Conservation (phyloP, 768 basidiomycete species). For the Trametes elegans region DNA sequence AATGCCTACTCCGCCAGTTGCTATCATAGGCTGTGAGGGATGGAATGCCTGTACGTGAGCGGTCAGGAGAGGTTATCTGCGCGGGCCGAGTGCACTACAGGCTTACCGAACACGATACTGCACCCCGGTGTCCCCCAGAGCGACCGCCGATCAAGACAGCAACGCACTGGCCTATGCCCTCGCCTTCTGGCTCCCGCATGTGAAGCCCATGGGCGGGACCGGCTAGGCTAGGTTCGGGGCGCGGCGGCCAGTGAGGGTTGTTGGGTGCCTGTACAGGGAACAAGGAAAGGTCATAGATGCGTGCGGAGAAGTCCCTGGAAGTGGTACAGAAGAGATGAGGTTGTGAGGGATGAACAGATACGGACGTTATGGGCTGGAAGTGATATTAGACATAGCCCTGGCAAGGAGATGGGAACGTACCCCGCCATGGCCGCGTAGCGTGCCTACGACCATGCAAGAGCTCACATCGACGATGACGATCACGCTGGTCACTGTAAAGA, state of each 20-base stretch:
- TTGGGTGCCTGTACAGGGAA: constrained; percentile 33
- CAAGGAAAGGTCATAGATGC: constrained; percentile 63
- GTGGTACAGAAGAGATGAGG: constrained; percentile 68
- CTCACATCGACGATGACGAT: constrained; percentile 55
- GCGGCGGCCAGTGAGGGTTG: constrained; percentile 64
- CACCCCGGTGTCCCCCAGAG: constrained; percentile 71
- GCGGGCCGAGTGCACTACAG: neutral
- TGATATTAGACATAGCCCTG: constrained; percentile 1
- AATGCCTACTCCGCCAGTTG: constrained; percentile 70
- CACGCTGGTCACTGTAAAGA: constrained; percentile 53
- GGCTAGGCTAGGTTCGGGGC: constrained; percentile 47
- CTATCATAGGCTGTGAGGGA: constrained; percentile 57
- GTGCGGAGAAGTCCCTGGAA: constrained; percentile 65
- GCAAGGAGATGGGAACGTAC: constrained; percentile 38
- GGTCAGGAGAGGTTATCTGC: neutral
- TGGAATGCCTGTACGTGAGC: constrained; percentile 59
- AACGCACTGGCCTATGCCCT: constrained; percentile 57
- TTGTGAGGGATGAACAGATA: constrained; percentile 58
- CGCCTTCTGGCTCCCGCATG: constrained; percentile 56
- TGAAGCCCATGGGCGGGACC: constrained; percentile 72
- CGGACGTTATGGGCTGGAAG: constrained; percentile 58
- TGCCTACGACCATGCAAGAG: constrained; percentile 40
- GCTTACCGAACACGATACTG: constrained; percentile 63
- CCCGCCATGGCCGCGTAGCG: constrained; percentile 69
- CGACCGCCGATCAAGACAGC: constrained; percentile 65